Base-by-base conservation (phyloP, 2,329 filamentous ascomycete species). In the Colletotrichum orbiculare region DNA sequence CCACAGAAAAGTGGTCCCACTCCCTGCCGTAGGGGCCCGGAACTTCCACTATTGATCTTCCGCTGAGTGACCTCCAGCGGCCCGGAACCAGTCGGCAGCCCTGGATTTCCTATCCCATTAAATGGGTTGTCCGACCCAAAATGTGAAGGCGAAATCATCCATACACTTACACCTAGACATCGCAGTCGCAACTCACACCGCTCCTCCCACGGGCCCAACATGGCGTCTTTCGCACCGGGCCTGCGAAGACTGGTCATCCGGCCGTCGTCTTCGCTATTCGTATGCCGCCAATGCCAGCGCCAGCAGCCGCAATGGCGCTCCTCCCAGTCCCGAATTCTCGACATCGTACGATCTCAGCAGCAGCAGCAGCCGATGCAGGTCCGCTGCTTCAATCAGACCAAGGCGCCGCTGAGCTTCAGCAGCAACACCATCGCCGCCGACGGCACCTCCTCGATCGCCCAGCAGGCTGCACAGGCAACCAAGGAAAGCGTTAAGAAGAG, bases 211-310 rank as follows among this genome's bases (percentile, higher is more conserved):
- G 34, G 43, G 59, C 46, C 50, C 45, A 62, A 35, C n/a, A 83
- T 84, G 82, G 76, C 80, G 64, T 73, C 78, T 52, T 72, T 83
- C 60, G 72, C 77, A 60, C 79, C 80, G 50, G 77, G 79, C 55
- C 70, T 83, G 62, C 77, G 81, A 66, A 77, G 80, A 70, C 69
- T 77, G 47, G 74, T 77, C 68, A 68, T 82, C 33, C 77, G 75
- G 69, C 73, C 77, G 17, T 74, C 81, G 38, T 71, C 75, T 35
- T 74, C 78, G 38, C 76, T 79, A 60, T 78, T 83, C 57, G 72
- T 80, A 72, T 85, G 82, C 75, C 81, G 82, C 68, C 83, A 85
- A 79, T 85, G 82, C 73, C 78, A 77, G 66, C 68, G 71, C 35
- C 72, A 72, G 25, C 70, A 72, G 52, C 69, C 71, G n/a, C 67